Evolutionary conservation across 73 alveolate genomes (phyloP), one percentile per base, ranked within the genome.

Genomic region (Tetrahymena elliotti): DNA sequence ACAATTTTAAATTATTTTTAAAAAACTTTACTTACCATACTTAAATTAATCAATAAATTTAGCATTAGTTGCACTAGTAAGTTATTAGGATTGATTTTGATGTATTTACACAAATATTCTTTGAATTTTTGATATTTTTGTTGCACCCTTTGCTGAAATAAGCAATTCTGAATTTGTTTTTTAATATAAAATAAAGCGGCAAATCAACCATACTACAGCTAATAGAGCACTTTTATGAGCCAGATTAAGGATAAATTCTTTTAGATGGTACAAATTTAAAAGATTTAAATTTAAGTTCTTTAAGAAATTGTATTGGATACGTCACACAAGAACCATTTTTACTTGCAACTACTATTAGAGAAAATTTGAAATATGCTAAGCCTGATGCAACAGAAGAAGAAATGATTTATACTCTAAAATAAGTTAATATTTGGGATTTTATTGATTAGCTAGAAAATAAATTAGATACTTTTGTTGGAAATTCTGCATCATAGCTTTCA

Each of bases 281-380:
- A 12, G 95, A 95, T 47, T 37, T 97, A 1, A 97, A 95, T 15
- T 37, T 52, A 47, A 27, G 22, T 33, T 84, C 95, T 20, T 33
- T 93, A 12, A 97, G 99, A 94, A 93, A 95, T 83, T 88, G 94
- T 93, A 96, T 98, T 11, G 99, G 99, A 13, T 97, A 96, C 93
- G 99, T 98, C 22, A 97, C 98, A 84, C 97, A 98, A 93, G 99
- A 98, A 83, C 99, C 99, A 31, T 95, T 97, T 7, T 94, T 98
- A 33, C 97, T 98, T 93, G 97, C 95, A 52, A 94, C 96, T 93
- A 93, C 98, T 53, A 93, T 97, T 41, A 96, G 96, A 83, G 98
- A 98, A 53, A 98, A 98, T 93, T 93, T 98, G 33, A 54, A 93
- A 36, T 96, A 94, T 94, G 98, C 97, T 15, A 97, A 95, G 35